Evolutionary conservation across 768 basidiomycete species (phyloP).

Genomic region (Agaricus blazei): DNA sequence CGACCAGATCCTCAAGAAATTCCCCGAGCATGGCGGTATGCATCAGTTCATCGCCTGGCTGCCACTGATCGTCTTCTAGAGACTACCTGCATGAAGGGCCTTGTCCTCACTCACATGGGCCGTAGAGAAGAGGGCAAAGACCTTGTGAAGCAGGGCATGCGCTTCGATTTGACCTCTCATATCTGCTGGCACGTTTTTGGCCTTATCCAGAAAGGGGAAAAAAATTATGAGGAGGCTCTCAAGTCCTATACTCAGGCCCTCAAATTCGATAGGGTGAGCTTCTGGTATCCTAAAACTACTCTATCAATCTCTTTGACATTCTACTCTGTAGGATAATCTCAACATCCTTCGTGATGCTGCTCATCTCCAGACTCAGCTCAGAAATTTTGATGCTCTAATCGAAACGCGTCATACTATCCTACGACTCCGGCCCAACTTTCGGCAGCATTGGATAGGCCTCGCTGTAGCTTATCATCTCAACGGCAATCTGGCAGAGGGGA

Average conservation of each 20-base stretch:
- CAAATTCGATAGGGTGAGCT: constrained; percentile 78
- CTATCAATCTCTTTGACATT: constrained; percentile 1
- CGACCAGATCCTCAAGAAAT: constrained; percentile 92
- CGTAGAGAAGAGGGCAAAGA: constrained; percentile 77
- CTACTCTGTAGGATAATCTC: constrained; percentile 72
- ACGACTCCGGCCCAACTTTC: constrained; percentile 71
- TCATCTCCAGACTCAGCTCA: constrained; percentile 81
- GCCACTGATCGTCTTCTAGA: constrained; percentile 41
- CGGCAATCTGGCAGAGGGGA: constrained; percentile 66
- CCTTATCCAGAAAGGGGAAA: constrained; percentile 89
- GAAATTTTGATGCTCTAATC: constrained; percentile 71
- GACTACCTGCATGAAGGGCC: constrained; percentile 94
- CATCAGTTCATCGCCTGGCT: constrained; percentile 1
- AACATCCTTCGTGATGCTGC: constrained; percentile 92
- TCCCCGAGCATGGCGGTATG: constrained; percentile 92
- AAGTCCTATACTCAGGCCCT: constrained; percentile 90
- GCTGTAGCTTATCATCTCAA: constrained; percentile 87
- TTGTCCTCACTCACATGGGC: constrained; percentile 77
- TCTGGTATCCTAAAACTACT: neutral
- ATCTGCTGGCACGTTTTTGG: constrained; percentile 99
- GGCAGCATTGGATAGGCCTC: constrained; percentile 86
- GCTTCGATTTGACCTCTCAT: constrained; percentile 79
- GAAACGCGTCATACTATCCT: constrained; percentile 82
- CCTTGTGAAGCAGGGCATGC: constrained; percentile 79
- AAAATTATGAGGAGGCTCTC: constrained; percentile 91